These are phyloP conservation scores for Aspergillus ochraceus DNA, from an alignment of 2,329 filamentous ascomycete species.

Conservation along the genomic window DNA sequence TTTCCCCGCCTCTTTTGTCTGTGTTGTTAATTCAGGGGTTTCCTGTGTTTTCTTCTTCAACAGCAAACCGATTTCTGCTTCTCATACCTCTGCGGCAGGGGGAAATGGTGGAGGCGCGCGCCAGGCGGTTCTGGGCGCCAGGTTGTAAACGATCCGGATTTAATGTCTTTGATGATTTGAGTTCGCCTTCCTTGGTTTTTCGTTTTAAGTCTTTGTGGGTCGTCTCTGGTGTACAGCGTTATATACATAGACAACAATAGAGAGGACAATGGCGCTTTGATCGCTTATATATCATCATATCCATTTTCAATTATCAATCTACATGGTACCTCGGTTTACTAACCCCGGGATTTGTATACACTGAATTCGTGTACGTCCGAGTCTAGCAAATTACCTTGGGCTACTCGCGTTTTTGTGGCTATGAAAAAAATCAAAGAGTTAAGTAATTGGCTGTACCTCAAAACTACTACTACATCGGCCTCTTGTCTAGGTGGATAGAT, in stretches of 20 bases:
- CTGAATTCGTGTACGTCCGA: too few species aligned
- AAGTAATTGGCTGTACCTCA: too few species aligned
- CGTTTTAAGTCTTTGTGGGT: constrained; percentile 8
- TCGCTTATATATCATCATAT: not conserved
- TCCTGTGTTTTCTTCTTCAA: constrained; percentile 13
- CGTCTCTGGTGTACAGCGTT: constrained; percentile 3
- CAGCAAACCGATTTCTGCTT: constrained; percentile 19
- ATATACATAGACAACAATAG: constrained; percentile 18
- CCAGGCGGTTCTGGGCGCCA: constrained; percentile 15
- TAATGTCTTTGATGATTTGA: not conserved
- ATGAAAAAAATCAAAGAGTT: too few species aligned
- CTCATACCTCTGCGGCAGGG: constrained; percentile 8
- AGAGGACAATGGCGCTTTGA: constrained; percentile 3
- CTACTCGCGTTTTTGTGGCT: too few species aligned
- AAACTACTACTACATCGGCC: too few species aligned
- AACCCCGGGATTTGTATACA: too few species aligned
- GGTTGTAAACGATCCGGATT: constrained; percentile 14
- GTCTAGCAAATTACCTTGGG: too few species aligned
- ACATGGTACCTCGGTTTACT: not conserved
- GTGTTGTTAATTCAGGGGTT: constrained; percentile 20
- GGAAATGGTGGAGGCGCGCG: constrained; percentile 9
- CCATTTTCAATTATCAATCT: not conserved
- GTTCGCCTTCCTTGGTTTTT: constrained; percentile 6
- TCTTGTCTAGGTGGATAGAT: too few species aligned
- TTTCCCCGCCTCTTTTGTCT: constrained; percentile 7